Evolutionary conservation across 257 asterid genomes (phyloP).

Genomic region (Solanum ossicruentum): DNA sequence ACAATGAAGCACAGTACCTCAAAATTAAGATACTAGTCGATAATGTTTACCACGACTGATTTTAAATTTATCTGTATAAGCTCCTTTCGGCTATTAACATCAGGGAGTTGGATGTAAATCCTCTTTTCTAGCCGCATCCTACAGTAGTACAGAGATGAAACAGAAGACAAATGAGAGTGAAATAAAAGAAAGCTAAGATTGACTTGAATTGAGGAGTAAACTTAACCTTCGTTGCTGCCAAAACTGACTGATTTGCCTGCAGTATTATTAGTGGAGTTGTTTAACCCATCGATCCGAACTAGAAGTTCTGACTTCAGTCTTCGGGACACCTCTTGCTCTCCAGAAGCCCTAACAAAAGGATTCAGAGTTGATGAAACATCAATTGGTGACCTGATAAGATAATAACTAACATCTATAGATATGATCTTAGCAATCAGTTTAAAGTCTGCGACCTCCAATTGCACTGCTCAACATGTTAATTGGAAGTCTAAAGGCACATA

Average conservation of each 20-base stretch:
- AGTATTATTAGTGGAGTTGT: slow-evolving; percentile 36
- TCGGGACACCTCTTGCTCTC: slow-evolving; percentile 86
- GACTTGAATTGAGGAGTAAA: neutral
- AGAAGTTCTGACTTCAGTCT: slow-evolving; percentile 85
- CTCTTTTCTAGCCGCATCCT: slow-evolving; percentile 43
- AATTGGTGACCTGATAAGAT: neutral
- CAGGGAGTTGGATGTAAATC: no score
- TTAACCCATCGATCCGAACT: slow-evolving; percentile 88
- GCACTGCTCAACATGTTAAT: neutral
- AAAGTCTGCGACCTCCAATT: neutral
- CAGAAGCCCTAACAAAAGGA: slow-evolving; percentile 49
- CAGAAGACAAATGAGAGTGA: neutral
- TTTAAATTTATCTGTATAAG: no score
- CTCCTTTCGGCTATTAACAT: no score
- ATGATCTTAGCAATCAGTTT: neutral
- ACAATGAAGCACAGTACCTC: neutral
- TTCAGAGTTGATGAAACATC: neutral
- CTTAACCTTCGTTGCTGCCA: slow-evolving; percentile 86
- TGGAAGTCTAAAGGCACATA: no score
- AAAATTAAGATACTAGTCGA: no score
- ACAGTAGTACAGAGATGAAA: slow-evolving; percentile 7
- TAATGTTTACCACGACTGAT: no score
- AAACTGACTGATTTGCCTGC: slow-evolving; percentile 88
- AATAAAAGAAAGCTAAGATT: neutral
- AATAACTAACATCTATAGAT: neutral